phyloP scores from a whole-genome alignment of 176 grass and related monocot species.

The Cocos nucifera region DNA sequence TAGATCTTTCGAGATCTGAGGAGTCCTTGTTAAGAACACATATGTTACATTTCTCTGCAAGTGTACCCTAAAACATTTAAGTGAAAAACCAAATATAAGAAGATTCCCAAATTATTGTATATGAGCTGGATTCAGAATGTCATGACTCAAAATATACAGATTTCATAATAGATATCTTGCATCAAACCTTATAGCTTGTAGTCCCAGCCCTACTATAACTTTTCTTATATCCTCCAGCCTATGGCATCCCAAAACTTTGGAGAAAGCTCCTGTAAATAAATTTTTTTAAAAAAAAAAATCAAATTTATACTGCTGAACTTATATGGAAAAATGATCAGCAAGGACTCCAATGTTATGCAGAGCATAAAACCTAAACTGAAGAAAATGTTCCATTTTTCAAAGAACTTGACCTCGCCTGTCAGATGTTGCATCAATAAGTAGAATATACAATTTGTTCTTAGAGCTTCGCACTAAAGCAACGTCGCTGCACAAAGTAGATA shows the following conservation, averaged over 20 bases:
- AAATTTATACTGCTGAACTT: not conserved
- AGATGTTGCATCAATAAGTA: conserved; percentile 33
- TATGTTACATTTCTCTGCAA: conserved; percentile 52
- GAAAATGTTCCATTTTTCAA: conserved; percentile 10
- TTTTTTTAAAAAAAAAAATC: conserved; percentile 30
- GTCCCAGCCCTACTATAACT: conserved; percentile 67
- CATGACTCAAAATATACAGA: not conserved
- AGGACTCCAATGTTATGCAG: not conserved
- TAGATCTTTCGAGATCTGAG: conserved; percentile 47
- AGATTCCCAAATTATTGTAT: no score
- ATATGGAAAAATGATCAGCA: not conserved
- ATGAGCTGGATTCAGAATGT: conserved; percentile 3
- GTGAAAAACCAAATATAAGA: not conserved
- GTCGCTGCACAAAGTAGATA: conserved; percentile 49
- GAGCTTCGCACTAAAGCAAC: conserved; percentile 69
- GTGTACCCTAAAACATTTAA: conserved; percentile 38
- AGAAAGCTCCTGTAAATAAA: conserved; percentile 44
- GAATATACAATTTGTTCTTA: conserved; percentile 63
- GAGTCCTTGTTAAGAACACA: conserved; percentile 65
- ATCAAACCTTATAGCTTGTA: conserved; percentile 70
- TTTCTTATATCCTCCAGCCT: conserved; percentile 56
- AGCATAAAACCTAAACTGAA: not conserved
- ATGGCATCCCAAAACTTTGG: conserved; percentile 57
- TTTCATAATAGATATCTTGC: not conserved
- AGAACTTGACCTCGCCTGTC: conserved; percentile 49